phyloP scores from a whole-genome alignment of 2,329 filamentous ascomycete species.

The Bimuria novae-zelandiae region DNA sequence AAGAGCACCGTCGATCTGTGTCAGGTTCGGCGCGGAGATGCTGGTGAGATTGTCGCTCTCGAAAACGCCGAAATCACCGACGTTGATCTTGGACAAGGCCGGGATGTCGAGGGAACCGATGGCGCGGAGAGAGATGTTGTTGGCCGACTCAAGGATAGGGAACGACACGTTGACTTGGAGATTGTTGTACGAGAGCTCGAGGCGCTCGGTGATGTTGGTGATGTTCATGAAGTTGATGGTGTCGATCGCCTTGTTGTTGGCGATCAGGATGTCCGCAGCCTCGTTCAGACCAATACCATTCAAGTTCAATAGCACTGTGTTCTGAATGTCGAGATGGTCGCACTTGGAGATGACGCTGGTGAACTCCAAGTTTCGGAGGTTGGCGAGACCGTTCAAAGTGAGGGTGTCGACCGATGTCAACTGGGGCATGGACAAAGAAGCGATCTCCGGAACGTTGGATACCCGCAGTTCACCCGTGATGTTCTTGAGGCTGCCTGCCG shows the following conservation, averaged over 20 bases:
- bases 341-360: slow-evolving; percentile 69
- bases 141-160: slow-evolving; percentile 76
- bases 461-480: slow-evolving; percentile 76
- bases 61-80: slow-evolving; percentile 77
- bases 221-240: slow-evolving; percentile 81
- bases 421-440: slow-evolving; percentile 66
- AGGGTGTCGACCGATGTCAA: slow-evolving; percentile 71
- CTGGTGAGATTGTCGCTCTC: slow-evolving; percentile 68
- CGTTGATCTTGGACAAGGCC: slow-evolving; percentile 72
- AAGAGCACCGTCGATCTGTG: slow-evolving; percentile 63
- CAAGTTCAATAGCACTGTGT: slow-evolving; percentile 81
- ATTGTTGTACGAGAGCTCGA: slow-evolving; percentile 83
- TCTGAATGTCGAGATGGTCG: slow-evolving; percentile 72
- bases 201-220: slow-evolving; percentile 69
- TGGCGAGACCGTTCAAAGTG: slow-evolving; percentile 72
- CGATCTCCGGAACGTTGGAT: slow-evolving; percentile 69
- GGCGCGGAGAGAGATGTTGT: slow-evolving; percentile 83
- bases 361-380: slow-evolving; percentile 64
- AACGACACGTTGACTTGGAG: slow-evolving; percentile 72
- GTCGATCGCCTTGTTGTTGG: slow-evolving; percentile 72
- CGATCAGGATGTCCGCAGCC: slow-evolving; percentile 76
- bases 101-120: slow-evolving; percentile 75
- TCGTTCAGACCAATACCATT: slow-evolving; percentile 78
- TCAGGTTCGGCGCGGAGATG: slow-evolving; percentile 72
- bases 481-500: slow-evolving; percentile 62